Conservation (phyloP, 2,329 filamentous ascomycete genomes). For the Colletotrichum sp. region DNA sequence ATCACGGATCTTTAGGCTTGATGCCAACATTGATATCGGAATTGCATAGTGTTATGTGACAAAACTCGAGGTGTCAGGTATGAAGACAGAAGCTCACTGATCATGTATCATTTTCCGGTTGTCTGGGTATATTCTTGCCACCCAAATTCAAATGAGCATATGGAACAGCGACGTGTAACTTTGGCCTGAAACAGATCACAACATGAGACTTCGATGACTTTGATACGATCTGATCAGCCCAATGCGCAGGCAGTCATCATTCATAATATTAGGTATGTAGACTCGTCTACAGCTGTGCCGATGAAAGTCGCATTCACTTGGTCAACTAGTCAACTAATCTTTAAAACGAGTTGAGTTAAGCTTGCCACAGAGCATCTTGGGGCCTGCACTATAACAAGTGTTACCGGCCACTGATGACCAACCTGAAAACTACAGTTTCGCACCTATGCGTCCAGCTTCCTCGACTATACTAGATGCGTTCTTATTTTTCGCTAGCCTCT, state of each 20-base stretch:
- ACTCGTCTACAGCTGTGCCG: neutral
- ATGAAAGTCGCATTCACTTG: neutral
- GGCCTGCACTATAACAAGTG: rapidly evolving
- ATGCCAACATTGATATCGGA: neutral
- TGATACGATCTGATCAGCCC: neutral
- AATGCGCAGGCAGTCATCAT: rapidly evolving
- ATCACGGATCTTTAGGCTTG: neutral
- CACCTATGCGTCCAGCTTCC: neutral
- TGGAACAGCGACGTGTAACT: neutral
- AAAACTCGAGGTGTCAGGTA: neutral
- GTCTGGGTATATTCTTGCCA: neutral
- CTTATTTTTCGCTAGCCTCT: neutral
- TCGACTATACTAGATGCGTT: neutral
- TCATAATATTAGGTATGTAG: neutral
- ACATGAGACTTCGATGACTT: neutral
- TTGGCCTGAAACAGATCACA: neutral
- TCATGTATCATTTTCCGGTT: neutral
- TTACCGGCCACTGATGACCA: rapidly evolving
- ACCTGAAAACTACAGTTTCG: neutral
- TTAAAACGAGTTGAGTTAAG: neutral
- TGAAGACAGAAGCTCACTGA: neutral
- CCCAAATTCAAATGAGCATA: neutral
- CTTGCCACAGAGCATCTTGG: rapidly evolving
- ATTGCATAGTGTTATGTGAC: neutral
- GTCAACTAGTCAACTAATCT: neutral